Percentiles rank a stretch among this genome's conserved stretches.
Evolutionary conservation across 1,284 basidiomycete species (phyloP).

Genomic region (Trametes polyzona): DNA sequence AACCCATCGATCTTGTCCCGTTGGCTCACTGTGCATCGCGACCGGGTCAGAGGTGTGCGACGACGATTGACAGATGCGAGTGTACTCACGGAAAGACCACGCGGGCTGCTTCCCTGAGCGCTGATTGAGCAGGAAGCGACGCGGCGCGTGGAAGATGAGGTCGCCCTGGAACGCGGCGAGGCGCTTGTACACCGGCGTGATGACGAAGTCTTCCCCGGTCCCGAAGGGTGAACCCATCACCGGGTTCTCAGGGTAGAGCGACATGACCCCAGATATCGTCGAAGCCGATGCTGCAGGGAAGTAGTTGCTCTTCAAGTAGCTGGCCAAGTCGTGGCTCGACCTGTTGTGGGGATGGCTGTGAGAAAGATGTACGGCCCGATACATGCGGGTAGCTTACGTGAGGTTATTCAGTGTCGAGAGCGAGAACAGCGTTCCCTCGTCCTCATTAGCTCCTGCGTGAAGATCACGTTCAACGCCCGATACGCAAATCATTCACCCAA

Average conservation of each 20-base stretch:
- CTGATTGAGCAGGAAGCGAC: slow-evolving; percentile 34
- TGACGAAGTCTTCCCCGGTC: slow-evolving; percentile 45
- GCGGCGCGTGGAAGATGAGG: slow-evolving; percentile 50
- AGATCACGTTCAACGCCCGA: too few relatives aligned
- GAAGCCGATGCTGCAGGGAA: neutral
- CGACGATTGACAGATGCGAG: slow-evolving; percentile 36
- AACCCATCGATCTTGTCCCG: neutral
- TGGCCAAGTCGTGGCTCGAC: neutral
- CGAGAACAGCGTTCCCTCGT: slow-evolving; percentile 38
- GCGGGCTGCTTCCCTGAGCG: slow-evolving; percentile 44
- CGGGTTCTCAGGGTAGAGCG: slow-evolving; percentile 29
- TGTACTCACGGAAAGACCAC: slow-evolving; percentile 52
- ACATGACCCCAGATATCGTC: neutral
- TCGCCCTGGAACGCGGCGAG: slow-evolving; percentile 56
- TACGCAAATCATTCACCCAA: too few relatives aligned
- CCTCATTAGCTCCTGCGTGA: slow-evolving; percentile 36
- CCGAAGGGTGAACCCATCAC: slow-evolving; percentile 54
- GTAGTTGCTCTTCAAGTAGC: neutral
- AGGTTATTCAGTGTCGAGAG: slow-evolving; percentile 16
- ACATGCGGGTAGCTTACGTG: slow-evolving; percentile 21
- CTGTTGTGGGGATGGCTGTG: neutral
- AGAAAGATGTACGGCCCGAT: too few relatives aligned
- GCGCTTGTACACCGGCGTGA: slow-evolving; percentile 56
- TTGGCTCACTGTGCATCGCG: neutral
- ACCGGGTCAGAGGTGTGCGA: slow-evolving; percentile 42